Evolutionary conservation across 2,329 filamentous ascomycete species (phyloP).

Genomic region (Talaromyces sp.): DNA sequence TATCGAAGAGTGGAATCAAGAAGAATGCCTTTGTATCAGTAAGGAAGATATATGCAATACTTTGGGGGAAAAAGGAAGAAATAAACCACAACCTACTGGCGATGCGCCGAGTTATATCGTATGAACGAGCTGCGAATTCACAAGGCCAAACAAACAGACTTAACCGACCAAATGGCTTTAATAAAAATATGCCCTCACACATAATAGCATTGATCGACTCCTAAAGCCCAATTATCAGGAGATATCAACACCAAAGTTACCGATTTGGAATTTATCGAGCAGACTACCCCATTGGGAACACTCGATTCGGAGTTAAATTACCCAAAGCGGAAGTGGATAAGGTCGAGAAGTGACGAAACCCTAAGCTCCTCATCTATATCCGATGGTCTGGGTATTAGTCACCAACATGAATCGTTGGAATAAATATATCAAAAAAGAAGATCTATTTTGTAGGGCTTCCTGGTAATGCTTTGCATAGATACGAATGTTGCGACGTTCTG

Average conservation of each 20-base stretch:
- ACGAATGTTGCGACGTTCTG: too few species aligned
- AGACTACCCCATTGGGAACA: background rate
- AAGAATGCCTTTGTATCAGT: background rate
- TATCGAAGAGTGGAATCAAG: background rate
- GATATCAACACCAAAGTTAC: background rate
- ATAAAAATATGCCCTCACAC: background rate
- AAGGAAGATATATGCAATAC: background rate
- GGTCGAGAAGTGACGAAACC: background rate
- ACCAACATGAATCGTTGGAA: background rate
- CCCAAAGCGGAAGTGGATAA: conserved; percentile 3
- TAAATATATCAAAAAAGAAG: background rate
- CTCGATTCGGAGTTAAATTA: conserved; percentile 4
- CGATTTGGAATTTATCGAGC: background rate
- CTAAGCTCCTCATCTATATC: background rate
- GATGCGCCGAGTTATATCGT: background rate
- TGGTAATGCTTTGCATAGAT: too few species aligned
- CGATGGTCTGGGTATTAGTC: background rate
- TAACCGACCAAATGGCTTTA: background rate
- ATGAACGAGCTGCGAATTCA: background rate
- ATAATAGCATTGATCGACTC: background rate
- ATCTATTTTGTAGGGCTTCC: background rate
- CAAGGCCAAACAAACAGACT: background rate
- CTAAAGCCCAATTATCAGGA: background rate
- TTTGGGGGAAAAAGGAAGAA: background rate
- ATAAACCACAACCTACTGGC: background rate